phyloP scores from a whole-genome alignment of 2,329 filamentous ascomycete genomes.

The Albophoma yamanashiensis region DNA sequence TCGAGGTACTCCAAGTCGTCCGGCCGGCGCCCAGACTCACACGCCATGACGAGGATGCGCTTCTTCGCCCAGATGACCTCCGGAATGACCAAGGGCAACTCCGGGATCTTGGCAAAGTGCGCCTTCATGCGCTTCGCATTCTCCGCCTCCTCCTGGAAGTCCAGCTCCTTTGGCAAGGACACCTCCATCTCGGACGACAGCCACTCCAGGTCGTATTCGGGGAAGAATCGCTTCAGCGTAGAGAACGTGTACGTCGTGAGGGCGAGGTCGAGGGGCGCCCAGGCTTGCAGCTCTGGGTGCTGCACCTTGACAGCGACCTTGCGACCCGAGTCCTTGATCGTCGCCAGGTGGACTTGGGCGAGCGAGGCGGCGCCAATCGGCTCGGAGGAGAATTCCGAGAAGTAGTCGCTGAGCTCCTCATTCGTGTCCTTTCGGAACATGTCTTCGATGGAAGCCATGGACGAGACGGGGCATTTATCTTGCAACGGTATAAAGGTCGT shows the following conservation, averaged over 20 bases:
- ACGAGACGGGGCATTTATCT: conserved; percentile 90
- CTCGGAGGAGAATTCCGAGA: conserved; percentile 67
- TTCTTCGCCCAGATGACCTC: conserved; percentile 82
- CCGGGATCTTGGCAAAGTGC: conserved; percentile 66
- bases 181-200: conserved; percentile 85
- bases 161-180: conserved; percentile 81
- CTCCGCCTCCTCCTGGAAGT: conserved; percentile 75
- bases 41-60: conserved; percentile 92
- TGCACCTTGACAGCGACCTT: conserved; percentile 95
- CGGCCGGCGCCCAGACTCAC: conserved; percentile 72
- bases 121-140: conserved; percentile 73
- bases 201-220: conserved; percentile 97
- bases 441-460: conserved; percentile 70
- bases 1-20: conserved; percentile 88
- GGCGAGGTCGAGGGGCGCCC: conserved; percentile 77
- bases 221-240: conserved; percentile 85
- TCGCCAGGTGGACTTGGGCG: conserved; percentile 87
- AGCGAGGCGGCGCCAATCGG: conserved; percentile 91
- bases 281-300: conserved; percentile 80
- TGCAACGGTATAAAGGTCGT: conserved; percentile 92
- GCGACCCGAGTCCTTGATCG: conserved; percentile 68
- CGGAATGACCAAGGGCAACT: conserved; percentile 78
- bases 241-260: conserved; percentile 84
- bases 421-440: conserved; percentile 86
- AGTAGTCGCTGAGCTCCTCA: conserved; percentile 66